Evolutionary conservation across 208 protist genomes (phyloP), one percentile per base, ranked within the genome.

Genomic region (Crithidia sp.): DNA sequence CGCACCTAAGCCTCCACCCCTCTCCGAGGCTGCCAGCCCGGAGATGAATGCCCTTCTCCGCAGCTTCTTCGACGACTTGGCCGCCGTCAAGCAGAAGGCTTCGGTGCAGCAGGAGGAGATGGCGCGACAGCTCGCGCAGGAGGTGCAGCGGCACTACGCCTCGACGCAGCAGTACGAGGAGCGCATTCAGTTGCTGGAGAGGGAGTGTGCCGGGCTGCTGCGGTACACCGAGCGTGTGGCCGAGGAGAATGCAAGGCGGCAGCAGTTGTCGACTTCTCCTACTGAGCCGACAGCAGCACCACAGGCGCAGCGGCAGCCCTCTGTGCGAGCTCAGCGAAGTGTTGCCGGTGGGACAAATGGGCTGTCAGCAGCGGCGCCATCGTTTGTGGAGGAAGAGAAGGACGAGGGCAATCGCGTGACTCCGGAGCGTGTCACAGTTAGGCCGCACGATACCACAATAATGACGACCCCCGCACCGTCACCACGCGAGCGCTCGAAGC

Each of bases 151-250:
- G 36, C 86, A 91, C 66, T 82, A 86, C 70, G 60, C 80, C 54
- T 79, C 89, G 16, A 76, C 87, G 12, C 71, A 79, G 53, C 86
- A 90, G 76, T 89, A 88, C 80, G 89, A 91, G 67, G 56, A 82
- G 68, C 83, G 75, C 50, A 68, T 91, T 16, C 69, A 64, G 43
- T 50, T 72, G 2, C 54, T 86, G 10, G 83, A 91, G 74, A 40
- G 63, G 37, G 86, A 91, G 71, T 82, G 85, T 54, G 61, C 75
- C 40, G 55, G 67, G 45, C 74, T 86, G 45, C 41, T 81, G 60
- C 55, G 49, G 4, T 50, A 65, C 52, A 44, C 68, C 43, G 79
- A 76, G 67, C 58, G 61, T 14, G 39, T 67, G 39, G 45, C 57
- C 36, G 54, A 73, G 50, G 67, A 73, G 50, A 59, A 41, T 12